Evolutionary conservation across 805 yeast species (phyloP), one percentile per base, ranked within the genome.

Genomic region (Clavispora phyllophila): DNA sequence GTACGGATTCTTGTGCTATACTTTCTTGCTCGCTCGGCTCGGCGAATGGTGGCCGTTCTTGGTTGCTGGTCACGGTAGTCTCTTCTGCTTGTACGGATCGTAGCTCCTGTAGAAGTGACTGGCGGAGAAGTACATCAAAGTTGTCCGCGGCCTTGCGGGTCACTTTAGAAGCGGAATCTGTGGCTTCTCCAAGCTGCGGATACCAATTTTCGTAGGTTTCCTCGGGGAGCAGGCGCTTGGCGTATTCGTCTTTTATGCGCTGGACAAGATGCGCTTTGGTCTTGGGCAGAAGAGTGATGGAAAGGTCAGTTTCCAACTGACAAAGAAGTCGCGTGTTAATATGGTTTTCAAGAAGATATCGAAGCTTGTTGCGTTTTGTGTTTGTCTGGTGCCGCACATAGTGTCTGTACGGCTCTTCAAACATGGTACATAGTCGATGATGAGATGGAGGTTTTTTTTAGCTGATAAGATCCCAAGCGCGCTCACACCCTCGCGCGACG

Each of bases 131-230:
- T 13, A 29, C 18, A 32, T 40, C 46, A 22, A 43, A 46, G 27
- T 43, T 10, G 25, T 34, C 32, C 10, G 32, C 13, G 13, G 9
- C 15, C 31, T 14, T 31, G 15, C 5, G 15, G 10, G 9, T 25
- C 17, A 9, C 25, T 31, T 19, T 31, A 3, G 8, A 24, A 5
- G 33, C 12, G 5, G 33, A 8, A 1, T 9, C 33, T 7, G 17
- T 13, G 31, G 17, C 2, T 28, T 28, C 31, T 10, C 10, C 9
- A 5, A 10, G 10, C 20, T 15, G 33, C 5, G 33, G 33, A 23
- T 31, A 46, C 55, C 55, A 51, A 26, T 44, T 44, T 37, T 51
- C 55, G 27, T 42, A 51, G 2, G 54, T 49, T 9, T 37, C 46
- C 19, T 51, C 47, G 1, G 51, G 54, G 17, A 40, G 41, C 17